A percentile compares a stretch with the other conserved stretches of the same genome.
phyloP scores from a whole-genome alignment of 2,329 filamentous ascomycete genomes.

The Podosphaera xanthii region DNA sequence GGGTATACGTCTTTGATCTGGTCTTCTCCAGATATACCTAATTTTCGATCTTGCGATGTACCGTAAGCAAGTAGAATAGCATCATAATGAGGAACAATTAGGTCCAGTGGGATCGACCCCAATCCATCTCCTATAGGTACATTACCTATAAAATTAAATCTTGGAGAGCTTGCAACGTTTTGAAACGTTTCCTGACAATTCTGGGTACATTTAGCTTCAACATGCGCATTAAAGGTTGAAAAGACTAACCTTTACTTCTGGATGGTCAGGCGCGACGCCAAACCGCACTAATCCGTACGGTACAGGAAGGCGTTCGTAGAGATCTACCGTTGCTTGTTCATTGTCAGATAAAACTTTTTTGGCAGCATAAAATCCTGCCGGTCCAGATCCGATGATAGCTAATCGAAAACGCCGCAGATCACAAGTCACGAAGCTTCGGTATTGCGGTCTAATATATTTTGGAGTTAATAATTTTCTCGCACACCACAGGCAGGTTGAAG shows the following conservation, averaged over 20 bases:
- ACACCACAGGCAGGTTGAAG: too few relatives aligned
- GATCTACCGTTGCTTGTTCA: constrained; percentile 54
- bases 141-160: constrained; percentile 84
- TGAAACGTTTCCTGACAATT: constrained; percentile 90
- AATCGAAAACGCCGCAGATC: constrained; percentile 40
- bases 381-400: constrained; percentile 79
- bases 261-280: constrained; percentile 94
- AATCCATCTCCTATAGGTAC: constrained; percentile 43
- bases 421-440: constrained; percentile 6
- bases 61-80: constrained; percentile 85
- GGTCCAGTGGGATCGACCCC: constrained; percentile 36
- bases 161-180: constrained; percentile 58
- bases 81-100: constrained; percentile 66
- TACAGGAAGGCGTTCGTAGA: constrained; percentile 87
- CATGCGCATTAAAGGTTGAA: background rate
- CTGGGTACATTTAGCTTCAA: constrained; percentile 22
- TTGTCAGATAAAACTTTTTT: constrained; percentile 63
- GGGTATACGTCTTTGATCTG: constrained; percentile 54
- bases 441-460: background rate
- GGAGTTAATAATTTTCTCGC: background rate
- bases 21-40: constrained; percentile 63
- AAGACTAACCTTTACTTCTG: constrained; percentile 65
- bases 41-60: constrained; percentile 56
- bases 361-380: constrained; percentile 87
- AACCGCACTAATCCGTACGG: constrained; percentile 84